phyloP scores from a whole-genome alignment of 495 filamentous ascomycete species.

The Neurospora tetraspora region DNA sequence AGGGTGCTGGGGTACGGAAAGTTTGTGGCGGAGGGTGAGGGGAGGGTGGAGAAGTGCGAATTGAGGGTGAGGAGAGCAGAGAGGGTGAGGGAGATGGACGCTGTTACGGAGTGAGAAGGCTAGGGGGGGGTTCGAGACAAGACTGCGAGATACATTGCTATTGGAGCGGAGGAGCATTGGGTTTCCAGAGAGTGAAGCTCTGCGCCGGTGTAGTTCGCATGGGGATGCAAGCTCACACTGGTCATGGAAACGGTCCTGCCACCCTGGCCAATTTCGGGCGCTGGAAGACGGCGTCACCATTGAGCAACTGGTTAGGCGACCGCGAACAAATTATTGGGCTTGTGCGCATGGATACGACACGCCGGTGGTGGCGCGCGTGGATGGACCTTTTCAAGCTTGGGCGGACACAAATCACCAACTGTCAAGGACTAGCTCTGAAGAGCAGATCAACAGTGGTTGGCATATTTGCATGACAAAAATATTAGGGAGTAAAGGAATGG shows the following conservation, averaged over 20 bases:
- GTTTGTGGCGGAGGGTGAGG: conserved; percentile 67
- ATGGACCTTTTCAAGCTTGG: background rate
- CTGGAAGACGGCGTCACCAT: background rate
- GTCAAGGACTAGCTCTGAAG: too few species aligned
- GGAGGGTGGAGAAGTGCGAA: conserved; percentile 57
- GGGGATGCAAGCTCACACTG: background rate
- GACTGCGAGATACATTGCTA: background rate
- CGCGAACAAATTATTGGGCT: background rate
- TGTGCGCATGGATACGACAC: background rate
- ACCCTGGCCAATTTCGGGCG: too few species aligned
- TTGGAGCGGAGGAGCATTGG: background rate
- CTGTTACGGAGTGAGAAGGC: background rate
- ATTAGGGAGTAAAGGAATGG: background rate
- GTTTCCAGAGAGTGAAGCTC: background rate
- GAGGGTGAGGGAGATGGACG: conserved; percentile 19
- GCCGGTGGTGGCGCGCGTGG: too few species aligned
- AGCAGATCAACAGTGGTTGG: background rate
- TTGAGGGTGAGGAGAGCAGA: conserved; percentile 51
- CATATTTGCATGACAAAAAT: background rate
- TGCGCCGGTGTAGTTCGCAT: background rate
- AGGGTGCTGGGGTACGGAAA: conserved; percentile 58
- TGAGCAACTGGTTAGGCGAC: background rate
- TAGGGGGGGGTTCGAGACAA: background rate
- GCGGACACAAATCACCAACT: too few species aligned
- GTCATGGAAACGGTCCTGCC: background rate